Percentiles rank a stretch among this genome's conserved stretches.
Evolutionary conservation across 192 early-diverging fungal genomes (phyloP).

Genomic region (Backusella macrospora): DNA sequence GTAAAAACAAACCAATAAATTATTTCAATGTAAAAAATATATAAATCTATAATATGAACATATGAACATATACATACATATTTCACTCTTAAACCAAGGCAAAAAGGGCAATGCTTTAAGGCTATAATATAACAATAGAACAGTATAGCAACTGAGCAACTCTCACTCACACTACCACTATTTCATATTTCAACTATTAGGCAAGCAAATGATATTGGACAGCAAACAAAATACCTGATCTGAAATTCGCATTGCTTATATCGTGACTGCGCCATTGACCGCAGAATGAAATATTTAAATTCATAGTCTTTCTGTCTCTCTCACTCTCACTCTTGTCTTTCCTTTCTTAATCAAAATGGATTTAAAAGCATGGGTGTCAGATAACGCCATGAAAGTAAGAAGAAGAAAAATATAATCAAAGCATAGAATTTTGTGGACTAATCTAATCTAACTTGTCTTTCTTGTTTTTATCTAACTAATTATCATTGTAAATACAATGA

Average conservation of each 20-base stretch:
- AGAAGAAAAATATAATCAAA: background rate
- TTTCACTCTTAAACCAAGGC: too few species aligned
- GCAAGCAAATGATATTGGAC: too few species aligned
- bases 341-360: slow-evolving; percentile 27
- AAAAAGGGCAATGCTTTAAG: too few species aligned
- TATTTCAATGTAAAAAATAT: background rate
- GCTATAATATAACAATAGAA: too few species aligned
- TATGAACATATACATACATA: too few species aligned
- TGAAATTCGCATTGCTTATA: background rate
- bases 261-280: background rate
- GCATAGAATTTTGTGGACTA: too few species aligned
- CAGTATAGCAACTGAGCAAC: too few species aligned
- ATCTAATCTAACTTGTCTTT: too few species aligned
- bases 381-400: slow-evolving; percentile 60
- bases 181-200: too few species aligned
- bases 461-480: background rate
- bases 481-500: background rate
- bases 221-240: too few species aligned
- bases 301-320: background rate
- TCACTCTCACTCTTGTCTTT: background rate
- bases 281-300: background rate
- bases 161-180: too few species aligned
- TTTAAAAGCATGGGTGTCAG: slow-evolving; percentile 65
- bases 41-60: too few species aligned
- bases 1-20: slow-evolving; percentile 3